Evolutionary conservation across 2,329 filamentous ascomycete genomes (phyloP).

Genomic region (Cucurbitaria berberidis): DNA sequence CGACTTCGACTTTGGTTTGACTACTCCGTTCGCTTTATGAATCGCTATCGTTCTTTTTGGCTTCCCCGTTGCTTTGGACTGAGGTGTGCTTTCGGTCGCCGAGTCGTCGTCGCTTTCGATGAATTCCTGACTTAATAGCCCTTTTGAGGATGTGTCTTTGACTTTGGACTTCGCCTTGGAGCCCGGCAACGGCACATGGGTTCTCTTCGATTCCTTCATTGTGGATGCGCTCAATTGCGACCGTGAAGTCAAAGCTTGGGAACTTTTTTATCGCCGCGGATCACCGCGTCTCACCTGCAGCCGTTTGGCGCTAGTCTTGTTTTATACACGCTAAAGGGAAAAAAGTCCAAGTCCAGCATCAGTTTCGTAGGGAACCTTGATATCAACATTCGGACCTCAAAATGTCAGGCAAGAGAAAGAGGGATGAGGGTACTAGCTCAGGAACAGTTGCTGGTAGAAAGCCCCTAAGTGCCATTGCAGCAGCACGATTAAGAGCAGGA

Average conservation of each 20-base stretch:
- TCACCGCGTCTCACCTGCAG: slow-evolving; percentile 20
- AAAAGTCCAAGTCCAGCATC: not conserved
- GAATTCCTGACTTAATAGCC: slow-evolving; percentile 45
- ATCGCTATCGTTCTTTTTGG: slow-evolving; percentile 38
- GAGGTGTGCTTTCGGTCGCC: slow-evolving; percentile 23
- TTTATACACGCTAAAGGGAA: slow-evolving; percentile 24
- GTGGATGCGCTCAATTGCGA: slow-evolving; percentile 21
- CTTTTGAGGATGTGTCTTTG: slow-evolving; percentile 25
- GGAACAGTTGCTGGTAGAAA: slow-evolving; percentile 13
- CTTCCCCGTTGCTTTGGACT: slow-evolving; percentile 25
- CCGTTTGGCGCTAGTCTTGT: slow-evolving; percentile 20
- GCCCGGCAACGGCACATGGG: slow-evolving; percentile 42
- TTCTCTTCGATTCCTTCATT: slow-evolving; percentile 46
- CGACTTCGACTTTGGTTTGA: slow-evolving; percentile 24
- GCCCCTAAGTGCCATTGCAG: slow-evolving; percentile 43
- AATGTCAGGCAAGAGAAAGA: slow-evolving; percentile 44
- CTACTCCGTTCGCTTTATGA: slow-evolving; percentile 36
- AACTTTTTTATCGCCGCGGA: slow-evolving; percentile 36
- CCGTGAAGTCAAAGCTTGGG: slow-evolving; percentile 18
- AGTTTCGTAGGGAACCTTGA: not conserved
- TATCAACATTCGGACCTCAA: slow-evolving; percentile 2
- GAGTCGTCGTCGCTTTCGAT: slow-evolving; percentile 44
- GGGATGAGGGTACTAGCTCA: slow-evolving; percentile 14
- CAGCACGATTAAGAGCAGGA: slow-evolving; percentile 38
- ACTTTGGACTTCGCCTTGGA: slow-evolving; percentile 35